Percentiles rank a stretch among this genome's conserved stretches.
Conservation (phyloP, 2,329 filamentous ascomycete genomes). For the Alternaria rosae region DNA sequence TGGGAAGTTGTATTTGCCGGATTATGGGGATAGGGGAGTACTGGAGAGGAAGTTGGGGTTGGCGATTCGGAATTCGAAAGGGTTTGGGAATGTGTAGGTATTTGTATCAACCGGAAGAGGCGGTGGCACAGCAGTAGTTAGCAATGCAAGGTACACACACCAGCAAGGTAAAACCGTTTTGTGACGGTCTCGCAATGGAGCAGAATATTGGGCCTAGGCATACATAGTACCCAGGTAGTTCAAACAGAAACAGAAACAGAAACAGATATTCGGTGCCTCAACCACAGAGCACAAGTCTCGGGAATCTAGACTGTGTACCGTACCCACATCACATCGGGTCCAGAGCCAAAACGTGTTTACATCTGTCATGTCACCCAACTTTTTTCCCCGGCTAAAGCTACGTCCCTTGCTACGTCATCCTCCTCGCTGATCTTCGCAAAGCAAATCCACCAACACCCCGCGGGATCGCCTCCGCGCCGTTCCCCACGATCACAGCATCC, state of each 20-base stretch:
- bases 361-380: not conserved
- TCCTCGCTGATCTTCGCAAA: not conserved
- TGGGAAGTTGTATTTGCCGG: slow-evolving; percentile 82
- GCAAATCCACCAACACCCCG: not conserved
- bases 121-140: no score
- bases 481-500: not conserved
- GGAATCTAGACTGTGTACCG: no score
- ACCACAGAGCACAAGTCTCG: no score
- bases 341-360: not conserved
- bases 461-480: not conserved
- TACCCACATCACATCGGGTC: no score
- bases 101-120: no score
- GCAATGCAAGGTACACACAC: no score
- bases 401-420: not conserved
- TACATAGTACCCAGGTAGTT: no score
- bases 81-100: slow-evolving; percentile 72
- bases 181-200: no score
- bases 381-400: not conserved
- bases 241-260: no score
- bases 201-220: no score
- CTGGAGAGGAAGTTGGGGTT: slow-evolving; percentile 78
- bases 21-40: slow-evolving; percentile 76
- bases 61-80: slow-evolving; percentile 86
- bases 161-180: no score
- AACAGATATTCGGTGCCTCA: no score